These are phyloP conservation scores for Monosporozyma servazzii DNA, from an alignment of 805 yeast species.

Conservation along the genomic window DNA sequence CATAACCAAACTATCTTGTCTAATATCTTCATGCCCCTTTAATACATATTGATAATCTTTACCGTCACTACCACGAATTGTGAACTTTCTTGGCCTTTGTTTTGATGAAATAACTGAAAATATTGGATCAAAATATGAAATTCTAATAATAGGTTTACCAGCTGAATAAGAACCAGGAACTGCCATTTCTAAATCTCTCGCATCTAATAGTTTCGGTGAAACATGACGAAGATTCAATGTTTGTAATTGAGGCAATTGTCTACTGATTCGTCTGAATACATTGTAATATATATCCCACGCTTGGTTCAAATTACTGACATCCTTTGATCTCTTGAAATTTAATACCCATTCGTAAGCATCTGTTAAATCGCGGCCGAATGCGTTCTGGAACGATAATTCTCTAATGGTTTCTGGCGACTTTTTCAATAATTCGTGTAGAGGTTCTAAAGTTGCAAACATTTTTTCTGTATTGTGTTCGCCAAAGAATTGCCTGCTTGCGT, in stretches of 20 bases:
- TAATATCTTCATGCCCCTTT: slow-evolving; percentile 95
- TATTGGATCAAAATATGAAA: slow-evolving; percentile 69
- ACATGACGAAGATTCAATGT: slow-evolving; percentile 86
- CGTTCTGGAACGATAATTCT: slow-evolving; percentile 84
- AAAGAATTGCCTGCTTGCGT: slow-evolving; percentile 86
- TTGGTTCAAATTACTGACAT: slow-evolving; percentile 80
- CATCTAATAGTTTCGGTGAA: slow-evolving; percentile 78
- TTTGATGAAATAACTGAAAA: slow-evolving; percentile 86
- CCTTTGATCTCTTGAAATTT: slow-evolving; percentile 76
- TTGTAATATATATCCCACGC: slow-evolving; percentile 98
- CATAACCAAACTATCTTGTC: slow-evolving; percentile 97
- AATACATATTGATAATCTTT: slow-evolving; percentile 72
- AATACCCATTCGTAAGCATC: slow-evolving; percentile 93
- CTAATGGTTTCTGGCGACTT: slow-evolving; percentile 87
- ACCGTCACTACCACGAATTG: slow-evolving; percentile 83
- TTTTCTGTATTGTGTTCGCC: slow-evolving; percentile 92
- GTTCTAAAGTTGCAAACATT: slow-evolving; percentile 90
- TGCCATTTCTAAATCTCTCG: slow-evolving; percentile 73
- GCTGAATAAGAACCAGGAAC: slow-evolving; percentile 91
- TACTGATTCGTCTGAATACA: slow-evolving; percentile 82
- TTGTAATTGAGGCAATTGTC: slow-evolving; percentile 81
- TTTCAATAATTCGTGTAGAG: slow-evolving; percentile 75
- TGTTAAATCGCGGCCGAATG: slow-evolving; percentile 85
- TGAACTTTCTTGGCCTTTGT: slow-evolving; percentile 85
- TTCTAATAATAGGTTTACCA: slow-evolving; percentile 67